Percentiles rank a stretch among this genome's conserved stretches.
phyloP scores from a whole-genome alignment of 768 basidiomycete species.

The Tricholoma terreum region DNA sequence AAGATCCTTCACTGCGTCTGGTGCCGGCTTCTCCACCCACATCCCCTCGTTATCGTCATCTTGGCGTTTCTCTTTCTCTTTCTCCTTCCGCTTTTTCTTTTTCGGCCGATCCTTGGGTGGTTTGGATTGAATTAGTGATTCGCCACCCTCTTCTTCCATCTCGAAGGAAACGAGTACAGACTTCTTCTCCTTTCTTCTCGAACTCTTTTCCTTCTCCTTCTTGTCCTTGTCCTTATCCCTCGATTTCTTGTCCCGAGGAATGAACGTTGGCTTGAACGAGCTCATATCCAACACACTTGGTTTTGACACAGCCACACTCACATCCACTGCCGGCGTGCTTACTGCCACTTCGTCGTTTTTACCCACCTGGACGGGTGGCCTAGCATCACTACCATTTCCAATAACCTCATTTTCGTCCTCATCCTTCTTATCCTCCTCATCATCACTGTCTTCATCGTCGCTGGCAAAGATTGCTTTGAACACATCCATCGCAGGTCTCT shows the following conservation, averaged over 20 bases:
- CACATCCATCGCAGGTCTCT: conserved; percentile 84
- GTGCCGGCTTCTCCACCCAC: conserved; percentile 67
- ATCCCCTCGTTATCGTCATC: conserved; percentile 49
- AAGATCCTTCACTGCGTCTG: conserved; percentile 45
- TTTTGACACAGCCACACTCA: conserved; percentile 9
- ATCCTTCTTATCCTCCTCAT: conserved; percentile 46
- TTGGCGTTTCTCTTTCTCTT: conserved; percentile 26
- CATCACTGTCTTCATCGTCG: conserved; percentile 84
- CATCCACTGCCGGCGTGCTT: neutral
- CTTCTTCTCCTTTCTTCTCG: conserved; percentile 44
- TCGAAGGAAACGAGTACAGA: conserved; percentile 71
- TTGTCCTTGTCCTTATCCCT: conserved; percentile 44
- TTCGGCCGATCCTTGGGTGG: conserved; percentile 38
- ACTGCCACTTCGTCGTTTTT: conserved; percentile 1
- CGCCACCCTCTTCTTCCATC: conserved; percentile 54
- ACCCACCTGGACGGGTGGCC: neutral
- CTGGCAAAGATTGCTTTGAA: conserved; percentile 99
- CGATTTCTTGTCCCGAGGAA: conserved; percentile 54
- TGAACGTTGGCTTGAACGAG: conserved; percentile 90
- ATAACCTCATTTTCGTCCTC: conserved; percentile 23
- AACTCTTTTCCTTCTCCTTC: conserved; percentile 42
- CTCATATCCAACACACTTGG: conserved; percentile 44
- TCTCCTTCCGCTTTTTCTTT: conserved; percentile 45
- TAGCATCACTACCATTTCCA: neutral
- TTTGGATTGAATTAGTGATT: conserved; percentile 22